phyloP scores from a whole-genome alignment of 306 rosid species.

The Malus sylvestris region DNA sequence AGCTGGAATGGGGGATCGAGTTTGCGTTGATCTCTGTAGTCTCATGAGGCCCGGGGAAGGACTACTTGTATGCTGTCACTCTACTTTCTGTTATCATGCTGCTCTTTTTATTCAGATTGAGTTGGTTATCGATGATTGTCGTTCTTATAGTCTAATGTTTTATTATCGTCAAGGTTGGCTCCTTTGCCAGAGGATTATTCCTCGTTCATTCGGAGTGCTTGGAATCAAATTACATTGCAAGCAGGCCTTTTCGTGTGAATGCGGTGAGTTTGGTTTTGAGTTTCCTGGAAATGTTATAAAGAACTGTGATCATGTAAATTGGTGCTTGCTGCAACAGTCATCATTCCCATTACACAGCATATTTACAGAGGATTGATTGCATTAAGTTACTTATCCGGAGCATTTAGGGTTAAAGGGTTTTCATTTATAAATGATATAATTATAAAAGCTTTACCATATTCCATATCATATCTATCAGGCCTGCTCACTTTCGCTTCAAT shows the following conservation, averaged over 20 bases:
- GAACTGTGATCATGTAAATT: not conserved
- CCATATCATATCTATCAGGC: too few relatives aligned
- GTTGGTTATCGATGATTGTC: slow-evolving; percentile 3
- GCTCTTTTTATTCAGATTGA: not conserved
- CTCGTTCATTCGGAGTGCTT: slow-evolving; percentile 91
- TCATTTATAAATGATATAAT: not conserved
- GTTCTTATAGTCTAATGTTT: slow-evolving; percentile 7
- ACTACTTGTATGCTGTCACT: slow-evolving; percentile 53
- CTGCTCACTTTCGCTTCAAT: not conserved
- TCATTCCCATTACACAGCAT: not conserved
- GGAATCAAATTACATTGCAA: slow-evolving; percentile 85
- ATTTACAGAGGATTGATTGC: too few relatives aligned
- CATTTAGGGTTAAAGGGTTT: not conserved
- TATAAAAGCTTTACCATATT: not conserved
- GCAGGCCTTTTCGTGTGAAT: slow-evolving; percentile 91
- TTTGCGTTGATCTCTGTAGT: slow-evolving; percentile 90
- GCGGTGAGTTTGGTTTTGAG: slow-evolving; percentile 49
- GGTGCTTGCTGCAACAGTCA: not conserved
- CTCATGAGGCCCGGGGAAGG: slow-evolving; percentile 94
- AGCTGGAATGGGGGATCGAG: slow-evolving; percentile 92
- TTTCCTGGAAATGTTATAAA: not conserved
- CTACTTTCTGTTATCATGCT: not conserved
- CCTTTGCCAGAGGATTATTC: slow-evolving; percentile 85
- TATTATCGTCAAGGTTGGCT: slow-evolving; percentile 53
- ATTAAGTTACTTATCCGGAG: too few relatives aligned